A percentile compares a stretch with the other conserved stretches of the same genome.
These are phyloP conservation scores for Galerina sulciceps DNA, from an alignment of 768 basidiomycete genomes.

Conservation along the genomic window DNA sequence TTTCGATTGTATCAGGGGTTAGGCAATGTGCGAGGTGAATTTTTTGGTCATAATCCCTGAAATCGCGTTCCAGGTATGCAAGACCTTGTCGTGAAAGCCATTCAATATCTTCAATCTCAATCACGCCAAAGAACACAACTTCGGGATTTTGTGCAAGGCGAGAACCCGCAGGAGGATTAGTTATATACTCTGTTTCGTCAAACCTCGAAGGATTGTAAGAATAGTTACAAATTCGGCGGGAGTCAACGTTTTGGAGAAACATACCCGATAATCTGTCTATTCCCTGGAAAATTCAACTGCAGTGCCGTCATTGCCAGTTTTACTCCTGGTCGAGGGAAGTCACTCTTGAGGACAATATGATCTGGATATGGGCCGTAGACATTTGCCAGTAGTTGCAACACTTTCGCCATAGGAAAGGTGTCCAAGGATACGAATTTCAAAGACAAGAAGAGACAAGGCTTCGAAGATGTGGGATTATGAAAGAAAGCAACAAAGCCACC, in stretches of 20 bases:
- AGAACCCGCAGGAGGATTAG: slow-evolving; percentile 26
- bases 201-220: slow-evolving; percentile 34
- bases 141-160: slow-evolving; percentile 16
- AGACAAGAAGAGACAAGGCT: background rate
- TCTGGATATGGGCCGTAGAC: slow-evolving; percentile 31
- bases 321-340: slow-evolving; percentile 19
- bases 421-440: background rate
- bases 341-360: slow-evolving; percentile 19
- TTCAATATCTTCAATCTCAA: slow-evolving; percentile 45
- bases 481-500: too few relatives aligned
- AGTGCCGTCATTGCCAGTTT: slow-evolving; percentile 14
- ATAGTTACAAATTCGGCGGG: background rate
- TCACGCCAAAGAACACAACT: slow-evolving; percentile 55
- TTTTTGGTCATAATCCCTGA: slow-evolving; percentile 42
- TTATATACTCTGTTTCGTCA: slow-evolving; percentile 49
- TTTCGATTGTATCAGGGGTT: slow-evolving; percentile 36
- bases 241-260: background rate
- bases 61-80: slow-evolving; percentile 43
- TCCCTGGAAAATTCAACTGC: slow-evolving; percentile 21
- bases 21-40: slow-evolving; percentile 24
- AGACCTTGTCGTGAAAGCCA: slow-evolving; percentile 57
- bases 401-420: background rate
- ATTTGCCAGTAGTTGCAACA: slow-evolving; percentile 10
- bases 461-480: background rate
- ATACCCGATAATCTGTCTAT: slow-evolving; percentile 22